These are phyloP conservation scores for Cucurbita ficifolia DNA, from an alignment of 306 rosid genomes.

Conservation along the genomic window DNA sequence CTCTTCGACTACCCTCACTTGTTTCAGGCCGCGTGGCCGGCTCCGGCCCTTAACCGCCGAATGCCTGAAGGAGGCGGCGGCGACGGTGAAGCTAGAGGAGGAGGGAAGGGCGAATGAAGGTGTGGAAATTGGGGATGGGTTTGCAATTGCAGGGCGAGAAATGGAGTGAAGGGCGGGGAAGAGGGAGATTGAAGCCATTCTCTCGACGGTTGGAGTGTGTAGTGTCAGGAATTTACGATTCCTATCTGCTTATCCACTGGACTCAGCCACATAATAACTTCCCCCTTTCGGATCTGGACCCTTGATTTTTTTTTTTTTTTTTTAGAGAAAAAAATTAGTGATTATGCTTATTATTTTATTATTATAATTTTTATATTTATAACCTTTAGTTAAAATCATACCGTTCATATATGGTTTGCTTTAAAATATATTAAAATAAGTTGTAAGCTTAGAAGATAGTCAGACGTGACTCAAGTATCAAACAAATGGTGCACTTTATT, in stretches of 20 bases:
- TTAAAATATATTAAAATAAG: too few species aligned
- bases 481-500: too few species aligned
- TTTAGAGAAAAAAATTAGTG: too few species aligned
- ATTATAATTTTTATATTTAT: too few species aligned
- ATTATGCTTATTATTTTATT: too few species aligned
- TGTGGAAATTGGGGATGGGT: background rate
- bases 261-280: too few species aligned
- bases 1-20: constrained; percentile 26
- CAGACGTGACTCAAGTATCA: too few species aligned
- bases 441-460: too few species aligned
- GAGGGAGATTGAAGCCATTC: constrained; percentile 40
- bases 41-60: constrained; percentile 6
- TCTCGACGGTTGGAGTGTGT: background rate
- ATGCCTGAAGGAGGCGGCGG: constrained; percentile 9
- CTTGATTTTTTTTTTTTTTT: too few species aligned
- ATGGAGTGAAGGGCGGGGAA: constrained; percentile 21
- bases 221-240: background rate
- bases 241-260: background rate
- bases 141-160: background rate
- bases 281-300: too few species aligned
- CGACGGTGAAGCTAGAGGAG: constrained; percentile 13
- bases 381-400: too few species aligned
- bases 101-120: constrained; percentile 14
- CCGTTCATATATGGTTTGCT: too few species aligned
- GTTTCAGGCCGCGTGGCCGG: constrained; percentile 11